Conservation (phyloP, 371 early-diverging fungal genomes). For the Mortierella sp. region DNA sequence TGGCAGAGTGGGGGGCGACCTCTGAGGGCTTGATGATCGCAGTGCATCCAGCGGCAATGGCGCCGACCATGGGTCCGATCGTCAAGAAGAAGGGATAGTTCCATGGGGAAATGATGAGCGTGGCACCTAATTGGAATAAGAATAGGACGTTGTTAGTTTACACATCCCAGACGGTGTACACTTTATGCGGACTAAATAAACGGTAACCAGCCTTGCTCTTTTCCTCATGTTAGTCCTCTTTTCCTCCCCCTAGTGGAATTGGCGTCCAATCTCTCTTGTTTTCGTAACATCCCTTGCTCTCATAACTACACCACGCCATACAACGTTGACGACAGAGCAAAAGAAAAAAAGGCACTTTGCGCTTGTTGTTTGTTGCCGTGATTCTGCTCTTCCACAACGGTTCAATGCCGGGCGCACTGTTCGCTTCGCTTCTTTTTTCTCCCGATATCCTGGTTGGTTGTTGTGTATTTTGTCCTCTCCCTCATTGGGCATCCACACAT, state of each 20-base stretch:
- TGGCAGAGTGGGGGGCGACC: conserved; percentile 78
- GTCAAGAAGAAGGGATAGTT: conserved; percentile 77
- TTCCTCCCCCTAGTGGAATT: background rate
- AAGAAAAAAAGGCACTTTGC: background rate
- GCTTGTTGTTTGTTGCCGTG: background rate
- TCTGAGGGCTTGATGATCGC: conserved; percentile 90
- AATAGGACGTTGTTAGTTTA: background rate
- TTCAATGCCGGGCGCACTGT: background rate
- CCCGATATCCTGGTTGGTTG: background rate
- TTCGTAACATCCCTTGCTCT: background rate
- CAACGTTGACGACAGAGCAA: background rate
- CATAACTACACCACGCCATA: background rate
- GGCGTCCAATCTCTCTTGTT: too few species aligned
- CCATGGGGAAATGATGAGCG: conserved; percentile 74
- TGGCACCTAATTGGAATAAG: conserved; percentile 15
- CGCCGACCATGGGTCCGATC: conserved; percentile 76
- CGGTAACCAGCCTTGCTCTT: background rate
- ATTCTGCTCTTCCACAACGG: background rate
- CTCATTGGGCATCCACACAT: background rate
- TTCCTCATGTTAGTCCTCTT: background rate
- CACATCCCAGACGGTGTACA: background rate
- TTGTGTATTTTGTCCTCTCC: background rate
- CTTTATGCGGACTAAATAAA: conserved; percentile 20
- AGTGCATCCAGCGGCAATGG: conserved; percentile 93
- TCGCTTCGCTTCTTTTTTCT: background rate